Evolutionary conservation across 768 basidiomycete species (phyloP).

Genomic region (Kwoniella shandongensis): DNA sequence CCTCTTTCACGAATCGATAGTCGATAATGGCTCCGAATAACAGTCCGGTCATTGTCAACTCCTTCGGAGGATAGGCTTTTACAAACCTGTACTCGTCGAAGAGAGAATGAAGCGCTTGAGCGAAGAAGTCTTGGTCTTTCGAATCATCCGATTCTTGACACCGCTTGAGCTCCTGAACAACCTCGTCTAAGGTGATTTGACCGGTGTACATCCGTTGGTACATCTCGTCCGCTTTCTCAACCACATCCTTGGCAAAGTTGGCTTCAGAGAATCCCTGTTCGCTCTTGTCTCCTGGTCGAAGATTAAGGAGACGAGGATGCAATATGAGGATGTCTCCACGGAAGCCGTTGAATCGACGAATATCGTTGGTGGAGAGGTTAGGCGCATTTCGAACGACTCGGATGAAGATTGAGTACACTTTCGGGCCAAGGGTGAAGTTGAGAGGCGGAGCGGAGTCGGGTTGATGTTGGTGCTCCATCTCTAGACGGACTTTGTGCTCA

Average conservation of each 20-base stretch:
- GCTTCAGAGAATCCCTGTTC: conserved; percentile 91
- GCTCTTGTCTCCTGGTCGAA: conserved; percentile 72
- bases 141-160: conserved; percentile 78
- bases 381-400: conserved; percentile 80
- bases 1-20: conserved; percentile 85
- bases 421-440: conserved; percentile 57
- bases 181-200: conserved; percentile 89
- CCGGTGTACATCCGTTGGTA: conserved; percentile 99
- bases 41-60: conserved; percentile 92
- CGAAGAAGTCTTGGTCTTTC: conserved; percentile 92
- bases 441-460: conserved; percentile 61
- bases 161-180: conserved; percentile 80
- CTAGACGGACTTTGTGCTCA: conserved; percentile 88
- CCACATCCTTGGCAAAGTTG: conserved; percentile 81
- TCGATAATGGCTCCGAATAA: conserved; percentile 96
- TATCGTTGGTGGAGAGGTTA: conserved; percentile 72
- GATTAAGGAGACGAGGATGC: conserved; percentile 92
- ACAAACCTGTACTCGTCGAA: conserved; percentile 99
- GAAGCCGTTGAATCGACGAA: conserved; percentile 83
- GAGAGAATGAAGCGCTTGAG: conserved; percentile 99
- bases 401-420: conserved; percentile 72
- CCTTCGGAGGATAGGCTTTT: conserved; percentile 89
- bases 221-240: conserved; percentile 88
- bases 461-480: conserved; percentile 65
- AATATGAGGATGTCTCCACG: conserved; percentile 90